Conservation (phyloP, 2,329 filamentous ascomycete genomes). For the Dactylellina haptotyla region DNA sequence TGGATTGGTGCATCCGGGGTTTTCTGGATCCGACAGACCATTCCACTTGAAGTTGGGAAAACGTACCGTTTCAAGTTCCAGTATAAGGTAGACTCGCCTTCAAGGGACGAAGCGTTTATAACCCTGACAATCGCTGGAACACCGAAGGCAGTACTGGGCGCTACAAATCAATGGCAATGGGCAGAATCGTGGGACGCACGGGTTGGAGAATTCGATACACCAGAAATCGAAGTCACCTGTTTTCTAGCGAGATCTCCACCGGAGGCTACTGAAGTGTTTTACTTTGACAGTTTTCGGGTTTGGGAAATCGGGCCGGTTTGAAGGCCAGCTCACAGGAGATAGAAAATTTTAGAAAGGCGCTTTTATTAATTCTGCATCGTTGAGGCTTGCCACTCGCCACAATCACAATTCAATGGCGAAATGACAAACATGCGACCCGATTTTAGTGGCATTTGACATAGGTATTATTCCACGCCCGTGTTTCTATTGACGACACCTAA, state of each 20-base stretch:
- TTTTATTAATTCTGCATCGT: too few relatives aligned
- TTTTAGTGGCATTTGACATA: neutral
- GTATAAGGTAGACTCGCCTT: constrained; percentile 6
- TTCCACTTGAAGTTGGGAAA: neutral
- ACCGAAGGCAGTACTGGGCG: neutral
- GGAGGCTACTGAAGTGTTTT: too few relatives aligned
- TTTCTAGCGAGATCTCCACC: too few relatives aligned
- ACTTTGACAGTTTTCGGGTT: too few relatives aligned
- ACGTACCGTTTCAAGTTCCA: constrained; percentile 13
- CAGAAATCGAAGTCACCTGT: neutral
- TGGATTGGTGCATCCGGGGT: constrained; percentile 3
- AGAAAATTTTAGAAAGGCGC: too few relatives aligned
- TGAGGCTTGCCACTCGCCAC: too few relatives aligned
- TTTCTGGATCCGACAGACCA: neutral
- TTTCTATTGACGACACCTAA: too few relatives aligned
- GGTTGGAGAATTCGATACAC: neutral
- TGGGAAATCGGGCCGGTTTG: too few relatives aligned
- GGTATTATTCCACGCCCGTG: neutral
- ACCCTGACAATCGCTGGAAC: neutral
- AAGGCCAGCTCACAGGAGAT: too few relatives aligned
- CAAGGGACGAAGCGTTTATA: neutral
- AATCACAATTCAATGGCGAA: too few relatives aligned
- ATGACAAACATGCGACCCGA: too few relatives aligned
- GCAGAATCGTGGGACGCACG: neutral
- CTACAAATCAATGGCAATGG: neutral